Conservation (phyloP, 192 early-diverging fungal species). For the Phycomyces nitens region DNA sequence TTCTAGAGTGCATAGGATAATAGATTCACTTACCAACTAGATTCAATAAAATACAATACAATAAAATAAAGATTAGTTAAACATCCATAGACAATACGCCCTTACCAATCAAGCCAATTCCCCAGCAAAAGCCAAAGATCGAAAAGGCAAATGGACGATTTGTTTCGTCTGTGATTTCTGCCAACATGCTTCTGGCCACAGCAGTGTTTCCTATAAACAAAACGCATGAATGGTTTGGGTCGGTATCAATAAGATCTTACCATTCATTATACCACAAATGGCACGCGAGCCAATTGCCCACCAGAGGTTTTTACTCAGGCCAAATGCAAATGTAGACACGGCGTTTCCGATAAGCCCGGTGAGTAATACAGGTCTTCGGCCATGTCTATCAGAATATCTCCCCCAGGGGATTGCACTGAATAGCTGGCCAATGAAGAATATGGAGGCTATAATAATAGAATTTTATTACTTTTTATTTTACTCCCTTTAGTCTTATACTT, state of each 20-base stretch:
- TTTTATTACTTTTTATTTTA: too few species aligned
- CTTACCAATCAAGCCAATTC: conserved; percentile 52
- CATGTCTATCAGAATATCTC: conserved; percentile 71
- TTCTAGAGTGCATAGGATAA: too few species aligned
- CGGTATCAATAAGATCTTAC: too few species aligned
- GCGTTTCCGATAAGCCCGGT: conserved; percentile 76
- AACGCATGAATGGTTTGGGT: neutral
- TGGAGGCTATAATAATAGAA: conserved; percentile 42
- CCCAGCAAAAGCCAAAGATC: conserved; percentile 71
- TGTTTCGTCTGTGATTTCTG: conserved; percentile 80
- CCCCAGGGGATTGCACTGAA: conserved; percentile 69
- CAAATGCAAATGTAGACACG: conserved; percentile 69
- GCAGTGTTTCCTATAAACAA: conserved; percentile 50
- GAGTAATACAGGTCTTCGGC: conserved; percentile 76
- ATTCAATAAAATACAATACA: neutral
- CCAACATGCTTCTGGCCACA: conserved; percentile 80
- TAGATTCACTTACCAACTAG: neutral
- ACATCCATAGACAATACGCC: neutral
- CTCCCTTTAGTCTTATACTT: conserved; percentile 7
- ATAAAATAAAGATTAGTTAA: too few species aligned
- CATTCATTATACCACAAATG: conserved; percentile 70
- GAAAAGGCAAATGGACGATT: conserved; percentile 78
- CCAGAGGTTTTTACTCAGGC: conserved; percentile 52
- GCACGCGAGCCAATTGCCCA: conserved; percentile 64
- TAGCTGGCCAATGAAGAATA: conserved; percentile 71